phyloP scores from a whole-genome alignment of 305 asterid genomes.

The Lippia alba region DNA sequence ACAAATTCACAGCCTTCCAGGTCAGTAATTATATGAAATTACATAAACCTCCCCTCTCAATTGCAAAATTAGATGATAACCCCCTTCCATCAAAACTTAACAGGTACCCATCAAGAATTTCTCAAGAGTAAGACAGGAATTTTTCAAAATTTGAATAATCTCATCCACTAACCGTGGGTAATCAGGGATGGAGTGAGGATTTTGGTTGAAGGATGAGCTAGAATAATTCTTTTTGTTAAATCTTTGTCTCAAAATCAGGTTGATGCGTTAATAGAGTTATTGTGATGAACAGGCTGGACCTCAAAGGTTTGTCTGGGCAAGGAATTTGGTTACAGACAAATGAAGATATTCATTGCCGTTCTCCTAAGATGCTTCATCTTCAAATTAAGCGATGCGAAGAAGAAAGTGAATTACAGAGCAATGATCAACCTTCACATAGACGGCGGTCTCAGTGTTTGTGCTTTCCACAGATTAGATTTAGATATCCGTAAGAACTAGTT shows the following conservation, averaged over 20 bases:
- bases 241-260: too few species aligned
- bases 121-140: too few species aligned
- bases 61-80: too few species aligned
- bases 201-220: too few species aligned
- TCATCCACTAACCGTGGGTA: too few species aligned
- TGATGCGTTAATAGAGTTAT: neutral
- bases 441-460: conserved; percentile 53
- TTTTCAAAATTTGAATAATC: too few species aligned
- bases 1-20: conserved; percentile 81
- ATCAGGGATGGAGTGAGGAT: too few species aligned
- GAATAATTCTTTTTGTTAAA: too few species aligned
- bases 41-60: too few species aligned
- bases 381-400: conserved; percentile 46
- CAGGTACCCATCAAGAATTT: too few species aligned
- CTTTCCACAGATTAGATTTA: conserved; percentile 39
- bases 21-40: conserved; percentile 35
- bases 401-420: conserved; percentile 55
- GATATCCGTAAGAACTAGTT: neutral
- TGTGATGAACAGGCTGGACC: conserved; percentile 58
- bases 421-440: conserved; percentile 74
- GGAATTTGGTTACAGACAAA: conserved; percentile 71
- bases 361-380: conserved; percentile 49
- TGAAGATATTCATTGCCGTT: conserved; percentile 66
- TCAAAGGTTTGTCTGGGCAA: conserved; percentile 63
- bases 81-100: too few species aligned